These are phyloP conservation scores for Alternaria triticimaculans DNA, from an alignment of 2,329 filamentous ascomycete species.

Conservation along the genomic window DNA sequence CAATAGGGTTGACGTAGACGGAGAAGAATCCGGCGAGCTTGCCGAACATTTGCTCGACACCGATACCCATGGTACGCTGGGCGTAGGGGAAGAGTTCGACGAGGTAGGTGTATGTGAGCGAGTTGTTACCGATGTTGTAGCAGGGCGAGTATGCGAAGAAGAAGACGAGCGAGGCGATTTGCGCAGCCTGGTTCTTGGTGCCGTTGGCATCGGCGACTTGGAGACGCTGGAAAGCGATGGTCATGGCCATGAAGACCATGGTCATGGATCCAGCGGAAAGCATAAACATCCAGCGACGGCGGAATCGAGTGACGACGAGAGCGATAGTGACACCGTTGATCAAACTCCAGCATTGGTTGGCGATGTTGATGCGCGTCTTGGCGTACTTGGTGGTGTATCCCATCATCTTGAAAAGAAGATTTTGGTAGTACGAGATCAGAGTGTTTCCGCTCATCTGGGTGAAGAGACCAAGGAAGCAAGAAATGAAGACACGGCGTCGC, in stretches of 20 bases:
- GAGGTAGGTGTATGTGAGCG: conserved; percentile 68
- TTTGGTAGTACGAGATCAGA: conserved; percentile 47
- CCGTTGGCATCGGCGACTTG: conserved; percentile 22
- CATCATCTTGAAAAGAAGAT: conserved; percentile 49
- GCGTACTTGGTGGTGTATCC: conserved; percentile 45
- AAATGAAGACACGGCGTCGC: conserved; percentile 44
- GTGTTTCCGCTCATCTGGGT: conserved; percentile 53
- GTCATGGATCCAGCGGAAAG: conserved; percentile 60
- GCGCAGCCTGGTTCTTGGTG: conserved; percentile 44
- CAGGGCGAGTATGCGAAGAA: conserved; percentile 65
- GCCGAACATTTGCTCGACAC: conserved; percentile 63
- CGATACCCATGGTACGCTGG: conserved; percentile 65
- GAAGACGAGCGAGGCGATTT: conserved; percentile 60
- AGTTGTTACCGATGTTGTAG: conserved; percentile 72
- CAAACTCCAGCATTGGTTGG: conserved; percentile 52
- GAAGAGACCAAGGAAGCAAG: conserved; percentile 43
- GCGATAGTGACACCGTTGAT: conserved; percentile 49
- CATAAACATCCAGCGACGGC: conserved; percentile 54
- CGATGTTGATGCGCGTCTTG: conserved; percentile 53
- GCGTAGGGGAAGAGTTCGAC: conserved; percentile 67
- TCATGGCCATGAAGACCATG: conserved; percentile 63
- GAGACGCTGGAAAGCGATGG: conserved; percentile 55
- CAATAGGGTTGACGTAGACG: conserved; percentile 64
- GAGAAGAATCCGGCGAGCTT: conserved; percentile 55
- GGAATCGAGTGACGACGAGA: conserved; percentile 51